Conservation (phyloP, 176 grass and related monocot species). For the Oryza australiensis region DNA sequence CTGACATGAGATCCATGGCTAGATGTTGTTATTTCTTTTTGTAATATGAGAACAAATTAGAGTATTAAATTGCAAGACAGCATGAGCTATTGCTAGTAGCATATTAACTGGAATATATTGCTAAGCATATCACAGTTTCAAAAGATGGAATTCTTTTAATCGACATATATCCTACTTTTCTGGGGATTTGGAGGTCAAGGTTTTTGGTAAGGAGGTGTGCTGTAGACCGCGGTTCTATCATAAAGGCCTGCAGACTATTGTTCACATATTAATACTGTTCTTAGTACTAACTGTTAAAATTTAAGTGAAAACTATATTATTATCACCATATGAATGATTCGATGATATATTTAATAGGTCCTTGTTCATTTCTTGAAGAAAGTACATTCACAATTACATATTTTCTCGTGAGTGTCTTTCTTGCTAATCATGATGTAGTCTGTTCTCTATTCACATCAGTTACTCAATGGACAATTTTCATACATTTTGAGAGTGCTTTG, state of each 20-base stretch:
- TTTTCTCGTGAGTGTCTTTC: neutral
- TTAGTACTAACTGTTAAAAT: neutral
- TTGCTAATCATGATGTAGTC: neutral
- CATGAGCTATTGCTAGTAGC: neutral
- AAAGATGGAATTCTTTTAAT: neutral
- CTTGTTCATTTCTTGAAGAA: conserved; percentile 7
- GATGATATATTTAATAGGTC: neutral
- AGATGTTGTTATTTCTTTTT: neutral
- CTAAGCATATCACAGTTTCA: neutral
- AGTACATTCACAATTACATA: neutral
- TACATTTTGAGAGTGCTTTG: neutral
- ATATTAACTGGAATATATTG: neutral
- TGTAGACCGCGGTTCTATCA: neutral
- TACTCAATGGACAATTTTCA: no score
- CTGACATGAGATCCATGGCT: neutral
- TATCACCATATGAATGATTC: neutral
- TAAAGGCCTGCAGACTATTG: neutral
- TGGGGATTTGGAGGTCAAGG: neutral
- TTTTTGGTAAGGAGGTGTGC: neutral
- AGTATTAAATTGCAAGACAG: neutral
- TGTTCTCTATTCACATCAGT: no score
- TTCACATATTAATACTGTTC: neutral
- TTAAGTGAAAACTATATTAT: neutral
- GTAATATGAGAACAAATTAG: neutral
- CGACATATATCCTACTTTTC: neutral